Evolutionary conservation across 148 eudicot species (phyloP), one percentile per base, ranked within the genome.

Genomic region (Salicornia ramosissima): DNA sequence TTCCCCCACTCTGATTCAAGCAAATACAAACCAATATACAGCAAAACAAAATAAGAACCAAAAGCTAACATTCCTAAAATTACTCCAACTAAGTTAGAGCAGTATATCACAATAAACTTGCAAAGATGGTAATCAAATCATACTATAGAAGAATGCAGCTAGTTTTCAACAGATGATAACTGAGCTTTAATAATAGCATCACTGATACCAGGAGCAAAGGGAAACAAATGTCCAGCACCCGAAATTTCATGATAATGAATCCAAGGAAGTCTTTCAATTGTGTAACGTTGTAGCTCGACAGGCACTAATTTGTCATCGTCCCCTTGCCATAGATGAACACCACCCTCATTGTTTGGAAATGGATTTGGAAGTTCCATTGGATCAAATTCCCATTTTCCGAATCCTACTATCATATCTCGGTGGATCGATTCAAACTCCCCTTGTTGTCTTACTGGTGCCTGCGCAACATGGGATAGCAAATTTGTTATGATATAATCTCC

Each of bases 241-340:
- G 87, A 68, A 50, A 92, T 43, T 70, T 92, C 91, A 33, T 92
- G 91, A 40, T 86, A 92, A 0, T 76, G 66, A 45, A 92, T 79
- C 97, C 97, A 92, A n/a, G 91, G 86, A 2, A 84, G 85, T 36
- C 39, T 70, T 52, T 85, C 71, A 47, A 77, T 86, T 26, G 89
- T 87, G 75, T 77, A 83, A 26, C 86, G 83, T 64, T 92, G 90
- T 59, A 86, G 64, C 10, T 64, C 52, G 21, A 68, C 86, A 6
- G 89, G 88, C 26, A 83, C 85, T 4, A 89, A 59, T 9, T 11
- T 24, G 47, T 92, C 96, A 51, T 92, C 92, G 42, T 87, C 89
- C 29, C 97, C 97, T 22, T 87, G 92, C 97, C 97, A 92, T 19
- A 92, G 45, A 70, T 87, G 89, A 69, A 92, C 93, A 0, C 81